A percentile compares a stretch with the other conserved stretches of the same genome.
Evolutionary conservation across 2,329 filamentous ascomycete species (phyloP).

Genomic region (Ramichloridium luteum): DNA sequence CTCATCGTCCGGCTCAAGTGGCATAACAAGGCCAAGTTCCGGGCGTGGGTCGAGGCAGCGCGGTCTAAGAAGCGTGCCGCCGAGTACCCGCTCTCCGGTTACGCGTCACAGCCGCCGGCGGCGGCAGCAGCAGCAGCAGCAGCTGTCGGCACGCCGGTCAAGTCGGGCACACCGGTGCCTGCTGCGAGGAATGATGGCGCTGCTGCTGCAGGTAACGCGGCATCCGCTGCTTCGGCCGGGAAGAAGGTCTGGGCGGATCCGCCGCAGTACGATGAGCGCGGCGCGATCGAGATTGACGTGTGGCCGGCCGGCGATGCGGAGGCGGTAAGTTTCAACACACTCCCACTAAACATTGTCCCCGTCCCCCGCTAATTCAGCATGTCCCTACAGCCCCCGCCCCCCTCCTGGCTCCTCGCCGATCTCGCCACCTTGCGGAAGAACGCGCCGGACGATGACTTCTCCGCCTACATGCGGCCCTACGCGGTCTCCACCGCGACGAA

Average conservation of each 20-base stretch:
- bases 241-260: too few relatives aligned
- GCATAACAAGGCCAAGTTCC: constrained; percentile 56
- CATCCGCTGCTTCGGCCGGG: too few relatives aligned
- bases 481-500: constrained; percentile 28
- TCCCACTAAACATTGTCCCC: too few relatives aligned
- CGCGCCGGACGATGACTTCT: constrained; percentile 74
- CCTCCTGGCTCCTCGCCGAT: constrained; percentile 69
- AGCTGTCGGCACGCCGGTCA: constrained; percentile 13
- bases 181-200: background rate
- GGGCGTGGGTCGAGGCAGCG: constrained; percentile 43
- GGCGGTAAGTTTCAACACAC: constrained; percentile 42
- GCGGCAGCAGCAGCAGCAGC: constrained; percentile 9
- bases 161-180: background rate
- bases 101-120: constrained; percentile 21
- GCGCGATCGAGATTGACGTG: constrained; percentile 53
- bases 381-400: constrained; percentile 68
- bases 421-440: constrained; percentile 56
- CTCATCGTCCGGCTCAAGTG: constrained; percentile 67
- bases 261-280: constrained; percentile 29
- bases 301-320: constrained; percentile 47
- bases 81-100: constrained; percentile 23
- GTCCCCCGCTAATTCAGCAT: constrained; percentile 2
- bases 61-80: constrained; percentile 23
- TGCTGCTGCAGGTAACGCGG: background rate
- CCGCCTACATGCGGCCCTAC: constrained; percentile 82